Evolutionary conservation across 2,329 filamentous ascomycete species (phyloP).

Genomic region (Pseudocercospora vitis): DNA sequence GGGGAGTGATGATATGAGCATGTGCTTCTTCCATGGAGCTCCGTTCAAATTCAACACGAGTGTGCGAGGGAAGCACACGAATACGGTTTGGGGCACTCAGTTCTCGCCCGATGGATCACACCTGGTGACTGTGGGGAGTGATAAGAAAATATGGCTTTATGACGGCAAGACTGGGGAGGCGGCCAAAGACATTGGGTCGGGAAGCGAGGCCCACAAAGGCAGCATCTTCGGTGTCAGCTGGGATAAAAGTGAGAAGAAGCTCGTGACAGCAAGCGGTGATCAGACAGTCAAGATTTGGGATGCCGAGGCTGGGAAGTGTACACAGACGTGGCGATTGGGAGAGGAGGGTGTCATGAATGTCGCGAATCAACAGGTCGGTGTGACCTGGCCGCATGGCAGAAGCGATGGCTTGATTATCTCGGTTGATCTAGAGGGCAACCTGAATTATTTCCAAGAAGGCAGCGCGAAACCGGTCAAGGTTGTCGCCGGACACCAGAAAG

Average conservation of each 20-base stretch:
- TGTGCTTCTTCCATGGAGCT: conserved; percentile 90
- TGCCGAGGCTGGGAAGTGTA: conserved; percentile 70
- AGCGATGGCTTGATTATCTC: conserved; percentile 87
- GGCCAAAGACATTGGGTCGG: conserved; percentile 72
- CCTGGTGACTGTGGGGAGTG: conserved; percentile 87
- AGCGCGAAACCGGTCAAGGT: conserved; percentile 67
- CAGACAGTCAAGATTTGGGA: conserved; percentile 96
- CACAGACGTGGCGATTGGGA: conserved; percentile 83
- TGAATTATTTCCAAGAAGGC: conserved; percentile 81
- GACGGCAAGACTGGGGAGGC: conserved; percentile 93
- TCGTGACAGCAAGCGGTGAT: conserved; percentile 91
- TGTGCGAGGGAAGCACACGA: conserved; percentile 73
- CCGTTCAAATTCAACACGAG: conserved; percentile 97
- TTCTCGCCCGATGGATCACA: conserved; percentile 85
- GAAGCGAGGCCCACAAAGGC: conserved; percentile 71
- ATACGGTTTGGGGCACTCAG: conserved; percentile 82
- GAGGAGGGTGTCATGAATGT: conserved; percentile 70
- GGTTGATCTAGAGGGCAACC: conserved; percentile 80
- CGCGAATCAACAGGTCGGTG: conserved; percentile 86
- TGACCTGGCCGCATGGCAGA: conserved; percentile 81
- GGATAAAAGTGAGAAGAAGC: conserved; percentile 78
- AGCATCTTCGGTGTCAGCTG: conserved; percentile 92
- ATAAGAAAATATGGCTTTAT: conserved; percentile 89
- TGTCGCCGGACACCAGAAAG: conserved; percentile 87
- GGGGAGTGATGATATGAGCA: conserved; percentile 81